Evolutionary conservation across 495 filamentous ascomycete genomes (phyloP).

Genomic region (Xylaria nigripes): DNA sequence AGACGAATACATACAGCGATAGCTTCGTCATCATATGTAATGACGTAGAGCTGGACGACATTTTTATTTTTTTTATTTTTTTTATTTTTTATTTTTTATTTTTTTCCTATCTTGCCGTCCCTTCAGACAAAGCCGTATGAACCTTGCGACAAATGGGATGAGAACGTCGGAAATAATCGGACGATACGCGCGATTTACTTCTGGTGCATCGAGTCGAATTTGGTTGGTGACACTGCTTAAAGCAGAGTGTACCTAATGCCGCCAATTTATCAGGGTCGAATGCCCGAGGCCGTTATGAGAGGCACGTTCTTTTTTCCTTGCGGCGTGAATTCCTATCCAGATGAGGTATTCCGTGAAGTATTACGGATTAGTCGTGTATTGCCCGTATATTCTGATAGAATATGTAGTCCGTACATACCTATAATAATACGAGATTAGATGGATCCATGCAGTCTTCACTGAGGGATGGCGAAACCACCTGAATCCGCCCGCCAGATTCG

Average conservation of each 20-base stretch:
- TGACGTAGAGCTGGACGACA: conserved; percentile 17
- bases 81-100: too few species aligned
- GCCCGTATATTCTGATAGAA: too few species aligned
- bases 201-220: background rate
- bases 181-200: background rate
- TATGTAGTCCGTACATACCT: too few species aligned
- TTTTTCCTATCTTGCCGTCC: too few species aligned
- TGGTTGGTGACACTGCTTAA: background rate
- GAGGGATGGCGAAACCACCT: too few species aligned
- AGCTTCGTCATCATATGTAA: conserved; percentile 32
- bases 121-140: background rate
- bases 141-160: background rate
- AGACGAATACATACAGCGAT: conserved; percentile 28
- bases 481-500: too few species aligned
- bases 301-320: background rate
- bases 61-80: too few species aligned
- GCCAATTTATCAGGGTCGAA: background rate
- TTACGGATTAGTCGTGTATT: too few species aligned
- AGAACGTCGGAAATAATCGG: background rate
- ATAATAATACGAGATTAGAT: too few species aligned
- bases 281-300: background rate
- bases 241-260: background rate
- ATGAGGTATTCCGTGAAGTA: background rate
- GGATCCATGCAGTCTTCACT: too few species aligned
- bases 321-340: background rate